Percentiles rank a stretch among this genome's conserved stretches.
phyloP scores from a whole-genome alignment of 257 asterid genomes.

The Ajuga chamaepitys region DNA sequence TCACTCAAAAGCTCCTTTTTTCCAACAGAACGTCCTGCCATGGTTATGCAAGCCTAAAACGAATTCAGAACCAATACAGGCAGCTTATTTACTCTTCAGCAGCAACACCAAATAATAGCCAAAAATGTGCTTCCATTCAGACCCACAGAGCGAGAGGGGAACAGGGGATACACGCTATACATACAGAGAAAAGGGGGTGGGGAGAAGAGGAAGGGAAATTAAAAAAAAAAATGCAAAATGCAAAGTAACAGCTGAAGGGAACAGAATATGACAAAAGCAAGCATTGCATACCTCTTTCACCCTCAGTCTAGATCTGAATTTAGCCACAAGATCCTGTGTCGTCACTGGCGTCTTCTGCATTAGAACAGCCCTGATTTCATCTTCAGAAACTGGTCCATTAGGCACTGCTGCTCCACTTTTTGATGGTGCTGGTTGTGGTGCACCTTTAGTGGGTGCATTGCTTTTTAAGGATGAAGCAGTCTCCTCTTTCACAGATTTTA shows the following conservation, averaged over 20 bases:
- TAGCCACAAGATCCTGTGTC: slow-evolving; percentile 87
- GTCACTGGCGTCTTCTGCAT: slow-evolving; percentile 63
- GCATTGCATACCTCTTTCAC: slow-evolving; percentile 56
- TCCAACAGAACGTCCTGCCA: no score
- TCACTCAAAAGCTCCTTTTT: no score
- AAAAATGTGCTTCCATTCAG: no score
- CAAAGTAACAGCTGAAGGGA: neutral
- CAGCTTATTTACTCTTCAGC: no score
- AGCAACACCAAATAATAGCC: no score
- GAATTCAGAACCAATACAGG: no score
- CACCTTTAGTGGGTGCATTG: slow-evolving; percentile 42
- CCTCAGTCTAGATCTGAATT: slow-evolving; percentile 78
- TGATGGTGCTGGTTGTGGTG: slow-evolving; percentile 39
- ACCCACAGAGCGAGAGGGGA: no score
- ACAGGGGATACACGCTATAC: neutral
- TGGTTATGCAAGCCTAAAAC: no score
- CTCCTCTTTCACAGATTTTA: slow-evolving; percentile 59
- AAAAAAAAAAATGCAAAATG: neutral
- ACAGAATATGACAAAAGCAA: neutral
- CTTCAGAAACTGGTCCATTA: slow-evolving; percentile 83
- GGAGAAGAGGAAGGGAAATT: no score
- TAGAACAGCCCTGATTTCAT: slow-evolving; percentile 77
- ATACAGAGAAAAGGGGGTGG: neutral
- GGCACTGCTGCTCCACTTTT: slow-evolving; percentile 39
- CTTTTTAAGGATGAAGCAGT: slow-evolving; percentile 36